Evolutionary conservation across 352 stramenopile genomes (phyloP), one percentile per base, ranked within the genome.

Genomic region (Globisporangium mamillatum): DNA sequence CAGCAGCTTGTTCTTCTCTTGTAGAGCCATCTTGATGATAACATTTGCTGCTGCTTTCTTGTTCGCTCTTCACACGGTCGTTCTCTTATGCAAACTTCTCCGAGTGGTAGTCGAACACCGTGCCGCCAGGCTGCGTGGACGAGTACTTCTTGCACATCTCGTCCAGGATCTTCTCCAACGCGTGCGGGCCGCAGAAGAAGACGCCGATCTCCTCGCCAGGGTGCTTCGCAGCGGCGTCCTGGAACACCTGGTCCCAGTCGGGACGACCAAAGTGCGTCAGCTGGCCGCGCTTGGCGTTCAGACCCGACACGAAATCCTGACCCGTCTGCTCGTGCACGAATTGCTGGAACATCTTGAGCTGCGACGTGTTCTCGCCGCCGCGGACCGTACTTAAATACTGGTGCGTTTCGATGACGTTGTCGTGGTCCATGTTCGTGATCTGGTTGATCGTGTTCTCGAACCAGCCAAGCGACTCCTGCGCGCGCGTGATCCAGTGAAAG

Each of bases 371-470:
- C 57, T 93, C 84, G 38, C 84, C 82, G 24, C 83, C 76, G 62
- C 92, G 92, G 46, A 94, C 70, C 5, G 88, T 90, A 65, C 87
- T 94, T 59, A 95, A 67, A 66, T 95, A 97, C 66, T 95, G 83
- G 53, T 95, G 88, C 16, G 84, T 80, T 69, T 94, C 84, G 50
- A 97, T 88, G 52, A 92, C 59, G 68, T 94, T 81, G 69, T 93
- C 88, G 6, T 71, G 72, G 60, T 96, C 89, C 78, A 92, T 85
- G 54, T 77, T 75, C 25, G 77, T 78, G 62, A 96, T 89, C 68
- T 94, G 83, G 72, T 95, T 93, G 80, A 97, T 94, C 20, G 89
- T 92, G 41, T 82, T 75, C 65, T 89, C 76, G 68, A 97, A 97
- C 90, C 88, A 96, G 0, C 78, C 79, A 27, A 97, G 77, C 18